A percentile compares a stretch with the other conserved stretches of the same genome.
Conservation (phyloP, 768 basidiomycete genomes). For the Agaricus sinodeliciosus region DNA sequence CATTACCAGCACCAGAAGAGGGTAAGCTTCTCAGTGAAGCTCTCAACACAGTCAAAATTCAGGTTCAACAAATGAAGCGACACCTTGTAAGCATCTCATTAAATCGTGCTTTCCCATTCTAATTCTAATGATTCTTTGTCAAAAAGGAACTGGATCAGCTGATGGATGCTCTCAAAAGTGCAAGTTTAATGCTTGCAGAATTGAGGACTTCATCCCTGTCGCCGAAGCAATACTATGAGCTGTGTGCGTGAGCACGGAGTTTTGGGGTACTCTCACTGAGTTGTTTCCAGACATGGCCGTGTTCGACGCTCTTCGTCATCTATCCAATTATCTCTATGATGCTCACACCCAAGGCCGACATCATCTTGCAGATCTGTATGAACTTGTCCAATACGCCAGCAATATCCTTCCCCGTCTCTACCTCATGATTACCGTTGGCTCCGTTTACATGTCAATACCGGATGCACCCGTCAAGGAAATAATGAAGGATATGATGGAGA, state of each 20-base stretch:
- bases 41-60: slow-evolving; percentile 79
- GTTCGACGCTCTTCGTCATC: slow-evolving; percentile 91
- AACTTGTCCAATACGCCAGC: slow-evolving; percentile 98
- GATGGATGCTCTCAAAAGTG: slow-evolving; percentile 98
- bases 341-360: slow-evolving; percentile 89
- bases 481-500: slow-evolving; percentile 99
- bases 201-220: slow-evolving; percentile 88
- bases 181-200: slow-evolving; percentile 96
- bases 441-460: slow-evolving; percentile 97
- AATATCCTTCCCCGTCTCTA: slow-evolving; percentile 92
- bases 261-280: background rate
- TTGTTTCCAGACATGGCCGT: slow-evolving; percentile 83
- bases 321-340: slow-evolving; percentile 95
- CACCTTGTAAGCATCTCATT: slow-evolving; percentile 58
- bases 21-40: slow-evolving; percentile 83
- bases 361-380: slow-evolving; percentile 97
- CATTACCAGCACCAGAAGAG: slow-evolving; percentile 56
- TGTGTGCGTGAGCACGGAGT: slow-evolving; percentile 53
- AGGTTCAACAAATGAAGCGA: slow-evolving; percentile 93
- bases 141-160: slow-evolving; percentile 87
- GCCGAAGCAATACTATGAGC: slow-evolving; percentile 98
- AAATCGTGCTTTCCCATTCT: slow-evolving; percentile 4
- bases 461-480: slow-evolving; percentile 98
- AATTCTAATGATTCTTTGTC: slow-evolving; percentile 6
- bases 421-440: slow-evolving; percentile 99